phyloP scores from a whole-genome alignment of 306 rosid genomes.

The Trichosanthes cucumerina region DNA sequence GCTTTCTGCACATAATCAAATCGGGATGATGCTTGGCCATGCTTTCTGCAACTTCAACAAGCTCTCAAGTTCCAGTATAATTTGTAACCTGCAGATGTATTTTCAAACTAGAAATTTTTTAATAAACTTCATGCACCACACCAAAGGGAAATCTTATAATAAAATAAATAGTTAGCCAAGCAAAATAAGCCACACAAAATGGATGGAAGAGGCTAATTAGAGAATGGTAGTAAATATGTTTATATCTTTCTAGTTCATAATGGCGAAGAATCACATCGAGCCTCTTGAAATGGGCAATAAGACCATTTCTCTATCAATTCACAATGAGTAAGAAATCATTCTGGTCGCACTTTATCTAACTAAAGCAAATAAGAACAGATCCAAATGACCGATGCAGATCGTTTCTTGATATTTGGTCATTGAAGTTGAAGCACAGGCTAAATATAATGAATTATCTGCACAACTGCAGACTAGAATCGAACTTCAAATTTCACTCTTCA shows the following conservation, averaged over 20 bases:
- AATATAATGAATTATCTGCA: background rate
- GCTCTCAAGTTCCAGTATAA: background rate
- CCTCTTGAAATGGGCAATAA: background rate
- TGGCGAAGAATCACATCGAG: background rate
- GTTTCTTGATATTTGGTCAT: background rate
- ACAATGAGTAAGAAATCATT: background rate
- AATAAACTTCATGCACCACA: background rate
- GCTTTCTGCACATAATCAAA: constrained; percentile 71
- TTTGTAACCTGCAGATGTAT: background rate
- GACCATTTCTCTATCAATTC: background rate
- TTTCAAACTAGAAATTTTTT: background rate
- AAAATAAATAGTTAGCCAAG: background rate
- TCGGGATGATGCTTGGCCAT: constrained; percentile 89
- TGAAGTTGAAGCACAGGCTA: background rate
- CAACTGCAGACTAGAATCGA: background rate
- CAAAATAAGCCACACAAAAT: background rate
- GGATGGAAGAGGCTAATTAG: background rate
- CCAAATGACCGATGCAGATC: background rate
- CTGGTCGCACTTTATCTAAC: background rate
- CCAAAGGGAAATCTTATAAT: background rate
- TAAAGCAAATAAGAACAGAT: background rate
- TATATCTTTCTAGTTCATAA: background rate
- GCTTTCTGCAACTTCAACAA: constrained; percentile 15
- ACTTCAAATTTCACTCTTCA: background rate
- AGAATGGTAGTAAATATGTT: background rate